Evolutionary conservation across 2,329 filamentous ascomycete species (phyloP).

Genomic region (Neonectria sp.): DNA sequence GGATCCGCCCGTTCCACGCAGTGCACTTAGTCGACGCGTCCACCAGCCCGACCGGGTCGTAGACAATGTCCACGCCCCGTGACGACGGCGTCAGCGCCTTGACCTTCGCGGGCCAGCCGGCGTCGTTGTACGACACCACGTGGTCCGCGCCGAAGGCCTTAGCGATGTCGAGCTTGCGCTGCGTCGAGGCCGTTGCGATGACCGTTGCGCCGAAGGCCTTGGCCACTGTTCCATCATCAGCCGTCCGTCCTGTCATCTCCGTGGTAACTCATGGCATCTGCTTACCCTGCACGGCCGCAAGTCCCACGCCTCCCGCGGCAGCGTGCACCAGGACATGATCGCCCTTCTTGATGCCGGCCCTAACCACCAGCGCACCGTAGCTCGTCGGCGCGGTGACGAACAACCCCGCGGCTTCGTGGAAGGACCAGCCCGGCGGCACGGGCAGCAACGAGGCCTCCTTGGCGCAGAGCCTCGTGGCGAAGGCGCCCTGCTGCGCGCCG

Average conservation of each 20-base stretch:
- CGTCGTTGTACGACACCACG: slow-evolving; percentile 80
- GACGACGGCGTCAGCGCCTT: slow-evolving; percentile 83
- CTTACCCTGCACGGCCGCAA: slow-evolving; percentile 86
- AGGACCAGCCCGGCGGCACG: slow-evolving; percentile 86
- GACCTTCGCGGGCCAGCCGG: slow-evolving; percentile 76
- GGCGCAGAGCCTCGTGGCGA: slow-evolving; percentile 81
- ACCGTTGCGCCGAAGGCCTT: slow-evolving; percentile 94
- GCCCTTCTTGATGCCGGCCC: slow-evolving; percentile 83
- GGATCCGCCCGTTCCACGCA: slow-evolving; percentile 90
- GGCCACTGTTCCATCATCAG: slow-evolving; percentile 68
- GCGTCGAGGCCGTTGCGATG: slow-evolving; percentile 89
- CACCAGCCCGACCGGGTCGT: slow-evolving; percentile 93
- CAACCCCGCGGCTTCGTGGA: slow-evolving; percentile 86
- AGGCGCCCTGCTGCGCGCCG: slow-evolving; percentile 88
- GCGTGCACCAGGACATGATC: slow-evolving; percentile 94
- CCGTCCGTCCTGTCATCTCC: not conserved
- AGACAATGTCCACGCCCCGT: slow-evolving; percentile 89
- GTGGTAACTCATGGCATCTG: not conserved
- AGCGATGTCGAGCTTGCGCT: slow-evolving; percentile 86
- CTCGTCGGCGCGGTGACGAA: slow-evolving; percentile 94
- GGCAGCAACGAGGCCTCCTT: slow-evolving; percentile 78
- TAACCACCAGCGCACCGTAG: slow-evolving; percentile 85
- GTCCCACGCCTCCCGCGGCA: slow-evolving; percentile 90
- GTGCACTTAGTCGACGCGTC: slow-evolving; percentile 91
- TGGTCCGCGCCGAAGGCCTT: slow-evolving; percentile 88